Conservation (phyloP, 23 red algal genomes). For the Gracilariopsis chorda region DNA sequence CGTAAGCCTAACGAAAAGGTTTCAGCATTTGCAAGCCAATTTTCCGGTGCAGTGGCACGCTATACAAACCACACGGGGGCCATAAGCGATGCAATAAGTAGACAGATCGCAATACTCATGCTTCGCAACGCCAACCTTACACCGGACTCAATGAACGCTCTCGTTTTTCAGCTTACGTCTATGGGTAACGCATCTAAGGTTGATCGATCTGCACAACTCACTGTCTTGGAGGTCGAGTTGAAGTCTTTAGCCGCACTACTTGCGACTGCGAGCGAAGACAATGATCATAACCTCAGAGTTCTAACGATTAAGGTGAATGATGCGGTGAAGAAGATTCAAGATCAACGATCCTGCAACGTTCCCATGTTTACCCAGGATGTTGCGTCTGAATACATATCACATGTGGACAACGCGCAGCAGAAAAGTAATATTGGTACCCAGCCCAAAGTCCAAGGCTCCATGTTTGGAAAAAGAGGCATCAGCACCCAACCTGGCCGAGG, state of each 20-base stretch:
- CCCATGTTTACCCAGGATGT: neutral
- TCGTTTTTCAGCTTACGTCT: constrained; percentile 20
- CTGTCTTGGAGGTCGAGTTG: neutral
- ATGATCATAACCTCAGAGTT: neutral
- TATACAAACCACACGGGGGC: neutral
- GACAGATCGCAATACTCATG: neutral
- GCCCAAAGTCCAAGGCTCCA: neutral
- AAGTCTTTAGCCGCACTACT: neutral
- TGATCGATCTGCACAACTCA: neutral
- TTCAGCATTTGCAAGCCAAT: neutral
- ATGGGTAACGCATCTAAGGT: neutral
- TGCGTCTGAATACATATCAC: neutral
- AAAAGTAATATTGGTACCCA: neutral
- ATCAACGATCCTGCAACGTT: neutral
- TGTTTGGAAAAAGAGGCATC: neutral
- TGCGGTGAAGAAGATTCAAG: neutral
- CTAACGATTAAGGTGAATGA: neutral
- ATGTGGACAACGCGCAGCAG: neutral
- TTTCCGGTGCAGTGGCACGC: constrained; percentile 6
- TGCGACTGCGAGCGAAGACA: neutral
- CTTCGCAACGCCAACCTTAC: constrained; percentile 20
- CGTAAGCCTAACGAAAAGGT: neutral
- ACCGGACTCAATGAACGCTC: constrained; percentile 27
- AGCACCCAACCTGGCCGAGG: neutral
- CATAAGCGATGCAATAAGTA: neutral